phyloP scores from a whole-genome alignment of 2,329 filamentous ascomycete genomes.

The Lachnellula cervina region DNA sequence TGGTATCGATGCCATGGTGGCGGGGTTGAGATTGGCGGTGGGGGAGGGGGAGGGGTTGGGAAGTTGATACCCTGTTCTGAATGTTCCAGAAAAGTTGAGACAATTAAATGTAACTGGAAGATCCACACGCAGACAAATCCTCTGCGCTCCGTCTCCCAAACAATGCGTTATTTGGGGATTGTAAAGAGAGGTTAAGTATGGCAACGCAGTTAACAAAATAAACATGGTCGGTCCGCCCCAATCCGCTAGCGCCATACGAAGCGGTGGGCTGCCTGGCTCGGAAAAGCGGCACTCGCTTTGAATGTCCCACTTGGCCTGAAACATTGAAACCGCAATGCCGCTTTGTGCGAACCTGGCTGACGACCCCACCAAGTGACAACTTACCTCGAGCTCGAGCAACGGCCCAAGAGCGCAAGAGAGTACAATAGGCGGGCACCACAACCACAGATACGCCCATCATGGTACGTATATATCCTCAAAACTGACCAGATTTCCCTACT shows the following conservation, averaged over 20 bases:
- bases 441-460: conserved; percentile 14
- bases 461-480: conserved; percentile 9
- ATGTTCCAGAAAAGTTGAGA: background rate
- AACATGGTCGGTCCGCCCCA: background rate
- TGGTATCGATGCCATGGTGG: conserved; percentile 32
- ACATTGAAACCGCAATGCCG: no score
- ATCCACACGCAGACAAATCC: background rate
- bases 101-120: background rate
- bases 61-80: background rate
- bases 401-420: background rate
- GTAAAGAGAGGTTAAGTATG: background rate
- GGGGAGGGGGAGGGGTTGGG: conserved; percentile 5
- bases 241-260: conserved; percentile 8
- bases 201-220: background rate
- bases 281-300: no score
- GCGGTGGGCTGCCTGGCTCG: background rate
- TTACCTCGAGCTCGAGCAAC: background rate
- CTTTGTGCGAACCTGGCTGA: no score
- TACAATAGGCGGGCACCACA: conserved; percentile 7
- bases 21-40: conserved; percentile 19
- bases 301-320: no score
- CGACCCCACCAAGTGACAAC: conserved; percentile 25
- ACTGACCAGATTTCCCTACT: background rate
- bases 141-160: background rate
- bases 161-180: background rate